A percentile compares a stretch with the other conserved stretches of the same genome.
phyloP scores from a whole-genome alignment of 148 eudicot genomes.

The Arbutus unedo region DNA sequence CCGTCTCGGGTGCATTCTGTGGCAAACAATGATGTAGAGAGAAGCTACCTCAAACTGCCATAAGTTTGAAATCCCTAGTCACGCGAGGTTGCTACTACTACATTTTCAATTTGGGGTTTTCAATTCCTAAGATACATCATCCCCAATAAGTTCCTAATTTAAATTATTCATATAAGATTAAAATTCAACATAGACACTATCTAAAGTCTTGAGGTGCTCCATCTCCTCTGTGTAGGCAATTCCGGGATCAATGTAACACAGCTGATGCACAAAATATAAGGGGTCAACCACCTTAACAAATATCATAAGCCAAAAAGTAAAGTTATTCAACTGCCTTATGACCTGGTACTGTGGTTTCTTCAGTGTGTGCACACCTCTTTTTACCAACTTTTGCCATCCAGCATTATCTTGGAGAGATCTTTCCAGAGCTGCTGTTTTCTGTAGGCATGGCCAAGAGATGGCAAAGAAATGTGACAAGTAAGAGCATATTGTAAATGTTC shows the following conservation, averaged over 20 bases:
- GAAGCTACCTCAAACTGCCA: conserved; percentile 49
- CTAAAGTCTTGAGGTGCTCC: conserved; percentile 68
- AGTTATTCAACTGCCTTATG: neutral
- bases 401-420: conserved; percentile 52
- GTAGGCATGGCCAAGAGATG: conserved; percentile 15
- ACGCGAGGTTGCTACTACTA: too few species aligned
- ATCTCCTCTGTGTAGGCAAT: conserved; percentile 60
- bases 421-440: conserved; percentile 70
- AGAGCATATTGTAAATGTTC: conserved; percentile 2
- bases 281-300: conserved; percentile 23
- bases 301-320: conserved; percentile 5
- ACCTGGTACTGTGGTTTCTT: conserved; percentile 93
- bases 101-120: neutral
- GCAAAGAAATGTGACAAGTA: neutral
- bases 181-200: conserved; percentile 40
- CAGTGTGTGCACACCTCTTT: conserved; percentile 90
- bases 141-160: neutral
- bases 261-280: conserved; percentile 32
- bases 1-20: conserved; percentile 46
- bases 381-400: conserved; percentile 81
- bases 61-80: conserved; percentile 11
- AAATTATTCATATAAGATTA: conserved; percentile 17
- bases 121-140: neutral
- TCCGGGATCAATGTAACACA: conserved; percentile 89
- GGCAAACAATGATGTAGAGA: conserved; percentile 46